Evolutionary conservation across 1,139 yeast genomes (phyloP), one percentile per base, ranked within the genome.

Genomic region (Taphrina confusa): DNA sequence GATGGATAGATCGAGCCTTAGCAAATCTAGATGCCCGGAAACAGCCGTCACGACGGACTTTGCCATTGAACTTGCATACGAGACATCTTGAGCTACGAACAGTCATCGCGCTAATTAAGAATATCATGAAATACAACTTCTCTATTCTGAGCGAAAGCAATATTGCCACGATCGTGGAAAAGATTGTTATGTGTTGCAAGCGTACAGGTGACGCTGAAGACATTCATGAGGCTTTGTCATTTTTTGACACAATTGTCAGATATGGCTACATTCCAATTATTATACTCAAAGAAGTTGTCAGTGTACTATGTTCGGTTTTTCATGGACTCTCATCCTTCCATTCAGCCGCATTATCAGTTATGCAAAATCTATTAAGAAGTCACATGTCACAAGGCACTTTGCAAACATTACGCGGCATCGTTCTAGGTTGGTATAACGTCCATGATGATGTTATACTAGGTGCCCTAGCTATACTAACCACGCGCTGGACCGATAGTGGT

Each of bases 91-190:
- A 71, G 54, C 69, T 76, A 57, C 71, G 68, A 56, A 63, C 65
- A 3, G 69, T 81, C 14, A 65, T 82, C 44, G 65, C 66, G 1
- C 79, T 77, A 63, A 69, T 79, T 6, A 72, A 70, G 27, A 76
- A 76, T 62, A 78, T 83, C 64, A 70, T 83, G 27, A 78, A 78
- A 65, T 79, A 75, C 71, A 82, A 80, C 66, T 76, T 76, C 66
- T 72, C 75, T 22, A 68, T 77, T 1, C 74, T 82, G 58, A 80
- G 78, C 40, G 80, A 78, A 44, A 52, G 67, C 1, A 75, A 76
- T 28, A 67, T 80, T 12, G 70, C 70, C 8, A 65, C 68, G 3
- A 67, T 81, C 2, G 68, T 82, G 9, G 66, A 68, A 2, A 72
- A 69, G 12, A 70, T 76, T 0, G 72, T 79, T 1, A 72, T 73